These are phyloP conservation scores for Whalleya microplaca DNA, from an alignment of 2,329 filamentous ascomycete species.

Conservation along the genomic window DNA sequence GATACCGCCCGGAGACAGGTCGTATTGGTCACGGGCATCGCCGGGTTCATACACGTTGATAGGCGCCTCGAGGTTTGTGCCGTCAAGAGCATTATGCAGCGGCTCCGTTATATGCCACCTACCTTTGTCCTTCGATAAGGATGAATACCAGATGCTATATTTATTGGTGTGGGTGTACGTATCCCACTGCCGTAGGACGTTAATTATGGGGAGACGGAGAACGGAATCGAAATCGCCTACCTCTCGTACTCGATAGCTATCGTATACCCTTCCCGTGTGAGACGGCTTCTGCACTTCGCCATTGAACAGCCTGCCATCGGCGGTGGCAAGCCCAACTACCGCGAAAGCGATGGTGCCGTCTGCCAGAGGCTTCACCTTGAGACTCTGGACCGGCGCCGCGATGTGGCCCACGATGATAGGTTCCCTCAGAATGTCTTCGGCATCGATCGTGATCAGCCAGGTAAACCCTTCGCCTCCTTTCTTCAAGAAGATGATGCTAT, in stretches of 20 bases:
- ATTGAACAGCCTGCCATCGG: conserved; percentile 40
- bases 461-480: conserved; percentile 37
- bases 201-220: not conserved
- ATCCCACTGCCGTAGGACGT: conserved; percentile 36
- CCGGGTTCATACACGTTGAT: conserved; percentile 31
- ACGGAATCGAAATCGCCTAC: conserved; percentile 31
- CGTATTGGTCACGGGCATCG: conserved; percentile 34
- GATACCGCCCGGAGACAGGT: conserved; percentile 41
- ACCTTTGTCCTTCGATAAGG: conserved; percentile 33
- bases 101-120: conserved; percentile 36
- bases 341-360: conserved; percentile 42
- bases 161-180: conserved; percentile 36
- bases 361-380: conserved; percentile 40
- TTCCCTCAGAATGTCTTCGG: conserved; percentile 23
- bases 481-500: conserved; percentile 40
- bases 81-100: conserved; percentile 40
- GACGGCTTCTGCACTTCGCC: conserved; percentile 29
- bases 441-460: conserved; percentile 36
- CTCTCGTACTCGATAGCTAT: conserved; percentile 37
- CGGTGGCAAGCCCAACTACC: conserved; percentile 38
- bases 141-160: conserved; percentile 45
- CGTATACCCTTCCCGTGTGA: conserved; percentile 40
- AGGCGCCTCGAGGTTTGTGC: conserved; percentile 39
- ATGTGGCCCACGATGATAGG: conserved; percentile 37
- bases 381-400: conserved; percentile 36